Conservation (phyloP, 192 early-diverging fungal species). For the Backusella circina region DNA sequence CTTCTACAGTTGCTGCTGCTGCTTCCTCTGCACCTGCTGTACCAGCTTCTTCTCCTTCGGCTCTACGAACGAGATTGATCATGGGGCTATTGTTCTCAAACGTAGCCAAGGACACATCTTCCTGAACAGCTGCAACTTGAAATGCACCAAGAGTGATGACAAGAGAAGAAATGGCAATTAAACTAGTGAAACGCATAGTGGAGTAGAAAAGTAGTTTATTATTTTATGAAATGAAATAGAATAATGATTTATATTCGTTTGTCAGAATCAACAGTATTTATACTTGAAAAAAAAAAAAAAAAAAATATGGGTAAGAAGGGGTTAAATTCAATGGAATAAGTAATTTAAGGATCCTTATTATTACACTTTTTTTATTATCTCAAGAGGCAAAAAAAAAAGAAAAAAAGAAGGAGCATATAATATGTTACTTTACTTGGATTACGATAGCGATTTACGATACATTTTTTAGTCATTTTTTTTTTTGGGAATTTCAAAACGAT, state of each 20-base stretch:
- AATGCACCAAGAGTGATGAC: neutral
- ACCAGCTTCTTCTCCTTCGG: neutral
- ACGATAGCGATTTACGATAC: neutral
- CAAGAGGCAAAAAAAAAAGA: neutral
- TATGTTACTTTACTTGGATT: neutral
- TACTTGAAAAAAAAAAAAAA: neutral
- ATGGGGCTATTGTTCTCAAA: neutral
- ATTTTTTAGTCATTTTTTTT: neutral
- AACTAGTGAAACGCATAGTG: neutral
- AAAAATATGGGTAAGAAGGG: neutral
- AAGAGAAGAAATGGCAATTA: slow-evolving; percentile 2
- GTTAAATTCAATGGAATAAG: neutral
- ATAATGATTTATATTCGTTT: neutral
- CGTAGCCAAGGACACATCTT: neutral
- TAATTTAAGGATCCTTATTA: neutral
- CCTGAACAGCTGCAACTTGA: neutral
- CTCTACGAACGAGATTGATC: neutral
- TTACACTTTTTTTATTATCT: neutral
- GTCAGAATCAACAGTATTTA: neutral
- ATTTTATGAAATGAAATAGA: neutral
- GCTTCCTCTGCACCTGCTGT: neutral
- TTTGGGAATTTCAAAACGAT: neutral
- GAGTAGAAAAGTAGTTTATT: neutral
- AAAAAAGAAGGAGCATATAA: neutral
- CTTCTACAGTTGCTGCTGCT: neutral